phyloP scores from a whole-genome alignment of 192 early-diverging fungal species.

The Gorgonomyces haynaldii region DNA sequence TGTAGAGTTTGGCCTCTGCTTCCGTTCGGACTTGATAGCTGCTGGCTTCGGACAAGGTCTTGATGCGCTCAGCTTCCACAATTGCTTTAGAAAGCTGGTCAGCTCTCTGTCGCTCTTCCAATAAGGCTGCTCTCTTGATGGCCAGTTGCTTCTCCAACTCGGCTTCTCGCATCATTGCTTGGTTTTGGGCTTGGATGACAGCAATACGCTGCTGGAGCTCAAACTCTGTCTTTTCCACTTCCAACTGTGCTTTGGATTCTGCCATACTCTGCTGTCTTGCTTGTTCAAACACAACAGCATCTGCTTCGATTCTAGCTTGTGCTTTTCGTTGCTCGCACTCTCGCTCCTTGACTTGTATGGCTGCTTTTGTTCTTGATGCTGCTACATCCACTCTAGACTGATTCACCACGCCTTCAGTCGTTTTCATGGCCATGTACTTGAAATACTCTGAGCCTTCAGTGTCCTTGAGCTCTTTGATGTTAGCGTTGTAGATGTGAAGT shows the following conservation, averaged over 20 bases:
- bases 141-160: constrained; percentile 37
- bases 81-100: constrained; percentile 31
- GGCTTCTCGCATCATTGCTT: constrained; percentile 18
- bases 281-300: constrained; percentile 35
- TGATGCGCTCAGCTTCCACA: constrained; percentile 30
- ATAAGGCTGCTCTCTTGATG: constrained; percentile 21
- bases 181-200: constrained; percentile 36
- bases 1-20: constrained; percentile 23
- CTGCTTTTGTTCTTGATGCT: constrained; percentile 26
- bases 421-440: constrained; percentile 33
- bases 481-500: constrained; percentile 43
- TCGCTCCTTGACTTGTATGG: constrained; percentile 39
- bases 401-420: constrained; percentile 38
- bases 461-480: constrained; percentile 41
- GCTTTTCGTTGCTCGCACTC: constrained; percentile 31
- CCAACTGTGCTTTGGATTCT: constrained; percentile 25
- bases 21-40: constrained; percentile 20
- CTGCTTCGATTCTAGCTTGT: constrained; percentile 25
- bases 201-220: constrained; percentile 27
- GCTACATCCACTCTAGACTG: constrained; percentile 50
- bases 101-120: constrained; percentile 32
- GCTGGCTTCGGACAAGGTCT: constrained; percentile 26
- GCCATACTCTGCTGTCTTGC: constrained; percentile 23
- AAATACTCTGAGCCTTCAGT: constrained; percentile 41
- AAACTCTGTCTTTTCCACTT: constrained; percentile 21